Conservation (phyloP, 345 rosid genomes). For the Euphorbia lathyris region DNA sequence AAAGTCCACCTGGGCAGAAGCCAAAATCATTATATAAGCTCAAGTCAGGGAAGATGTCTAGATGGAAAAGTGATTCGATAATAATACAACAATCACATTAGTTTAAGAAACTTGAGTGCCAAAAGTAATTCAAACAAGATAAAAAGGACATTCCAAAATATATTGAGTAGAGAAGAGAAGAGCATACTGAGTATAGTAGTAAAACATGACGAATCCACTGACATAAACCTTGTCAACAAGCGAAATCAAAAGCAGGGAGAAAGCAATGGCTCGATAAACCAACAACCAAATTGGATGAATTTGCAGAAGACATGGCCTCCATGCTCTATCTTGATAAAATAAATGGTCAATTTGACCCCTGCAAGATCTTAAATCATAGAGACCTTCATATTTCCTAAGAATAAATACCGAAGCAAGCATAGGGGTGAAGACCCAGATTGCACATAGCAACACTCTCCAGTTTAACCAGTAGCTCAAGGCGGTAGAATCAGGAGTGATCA, state of each 20-base stretch:
- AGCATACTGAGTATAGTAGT: constrained; percentile 62
- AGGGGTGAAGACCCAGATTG: constrained; percentile 45
- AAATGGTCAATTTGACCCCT: constrained; percentile 19
- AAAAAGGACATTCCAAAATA: background rate
- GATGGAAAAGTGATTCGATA: too few species aligned
- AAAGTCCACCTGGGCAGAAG: constrained; percentile 57
- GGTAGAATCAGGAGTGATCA: constrained; percentile 28
- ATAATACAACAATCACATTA: too few species aligned
- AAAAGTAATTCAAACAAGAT: background rate
- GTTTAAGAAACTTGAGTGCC: background rate
- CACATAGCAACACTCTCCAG: constrained; percentile 67
- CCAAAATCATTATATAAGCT: constrained; percentile 17
- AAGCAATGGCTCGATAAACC: constrained; percentile 49
- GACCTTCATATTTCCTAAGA: constrained; percentile 50
- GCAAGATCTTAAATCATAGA: constrained; percentile 24
- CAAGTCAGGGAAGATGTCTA: too few species aligned
- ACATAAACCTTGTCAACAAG: constrained; percentile 25
- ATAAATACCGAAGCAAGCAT: constrained; percentile 35
- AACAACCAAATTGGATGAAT: constrained; percentile 65
- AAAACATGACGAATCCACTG: constrained; percentile 42
- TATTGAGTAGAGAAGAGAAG: constrained; percentile 1
- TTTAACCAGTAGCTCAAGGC: constrained; percentile 61
- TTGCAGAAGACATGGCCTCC: constrained; percentile 57
- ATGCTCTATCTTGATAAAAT: constrained; percentile 36
- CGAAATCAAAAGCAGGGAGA: constrained; percentile 44